Evolutionary conservation across 768 basidiomycete genomes (phyloP).

Genomic region (Boletus edulis): DNA sequence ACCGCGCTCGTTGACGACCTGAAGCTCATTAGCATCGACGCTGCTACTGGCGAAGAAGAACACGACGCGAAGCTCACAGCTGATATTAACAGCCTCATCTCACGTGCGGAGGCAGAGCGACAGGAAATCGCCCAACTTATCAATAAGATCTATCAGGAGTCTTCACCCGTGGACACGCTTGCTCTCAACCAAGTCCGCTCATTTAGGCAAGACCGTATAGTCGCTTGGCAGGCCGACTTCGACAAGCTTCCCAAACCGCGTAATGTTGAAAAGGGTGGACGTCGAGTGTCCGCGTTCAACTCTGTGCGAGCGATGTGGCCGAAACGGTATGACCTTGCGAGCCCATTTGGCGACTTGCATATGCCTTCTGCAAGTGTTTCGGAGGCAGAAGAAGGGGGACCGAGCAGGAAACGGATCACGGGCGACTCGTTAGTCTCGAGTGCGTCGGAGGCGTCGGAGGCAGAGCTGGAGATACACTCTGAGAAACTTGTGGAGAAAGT

Average conservation of each 20-base stretch:
- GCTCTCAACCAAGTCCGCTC: slow-evolving; percentile 84
- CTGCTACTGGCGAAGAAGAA: slow-evolving; percentile 75
- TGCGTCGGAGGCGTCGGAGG: slow-evolving; percentile 70
- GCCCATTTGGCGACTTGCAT: slow-evolving; percentile 51
- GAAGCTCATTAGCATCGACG: slow-evolving; percentile 73
- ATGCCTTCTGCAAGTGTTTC: slow-evolving; percentile 66
- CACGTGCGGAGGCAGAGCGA: slow-evolving; percentile 71
- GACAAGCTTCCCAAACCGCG: slow-evolving; percentile 78
- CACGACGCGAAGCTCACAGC: slow-evolving; percentile 58
- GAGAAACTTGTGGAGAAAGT: slow-evolving; percentile 24
- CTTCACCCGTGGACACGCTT: slow-evolving; percentile 79
- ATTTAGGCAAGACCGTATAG: slow-evolving; percentile 87
- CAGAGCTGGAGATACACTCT: slow-evolving; percentile 42
- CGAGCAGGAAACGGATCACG: slow-evolving; percentile 44
- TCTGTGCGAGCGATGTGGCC: slow-evolving; percentile 76
- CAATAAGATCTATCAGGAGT: slow-evolving; percentile 77
- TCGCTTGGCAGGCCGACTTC: slow-evolving; percentile 96
- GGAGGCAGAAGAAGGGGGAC: slow-evolving; percentile 65
- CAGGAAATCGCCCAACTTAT: slow-evolving; percentile 71
- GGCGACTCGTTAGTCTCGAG: slow-evolving; percentile 62
- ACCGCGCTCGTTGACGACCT: slow-evolving; percentile 72
- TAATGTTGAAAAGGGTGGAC: slow-evolving; percentile 48
- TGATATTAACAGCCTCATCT: slow-evolving; percentile 65
- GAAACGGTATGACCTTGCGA: slow-evolving; percentile 52
- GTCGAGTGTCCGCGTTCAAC: slow-evolving; percentile 61